phyloP scores from a whole-genome alignment of 805 yeast genomes.

The Teunomyces tritomae region DNA sequence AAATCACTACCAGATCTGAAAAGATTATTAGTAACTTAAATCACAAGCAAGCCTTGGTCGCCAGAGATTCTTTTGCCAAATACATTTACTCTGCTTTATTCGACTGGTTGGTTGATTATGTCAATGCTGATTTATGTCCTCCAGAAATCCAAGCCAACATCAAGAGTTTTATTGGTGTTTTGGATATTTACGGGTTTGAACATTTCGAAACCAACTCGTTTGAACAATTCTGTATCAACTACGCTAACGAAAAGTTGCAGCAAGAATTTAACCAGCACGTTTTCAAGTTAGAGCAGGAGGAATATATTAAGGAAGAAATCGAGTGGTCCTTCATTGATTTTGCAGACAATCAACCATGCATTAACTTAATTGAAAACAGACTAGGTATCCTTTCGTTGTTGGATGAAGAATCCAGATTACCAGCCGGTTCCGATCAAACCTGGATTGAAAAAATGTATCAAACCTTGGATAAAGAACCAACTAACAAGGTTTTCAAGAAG shows the following conservation, averaged over 20 bases:
- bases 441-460: conserved; percentile 90
- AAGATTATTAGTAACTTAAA: conserved; percentile 82
- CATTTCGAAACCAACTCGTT: conserved; percentile 92
- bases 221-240: conserved; percentile 96
- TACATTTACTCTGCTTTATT: conserved; percentile 88
- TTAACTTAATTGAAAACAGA: conserved; percentile 83
- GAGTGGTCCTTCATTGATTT: conserved; percentile 97
- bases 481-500: conserved; percentile 75
- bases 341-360: conserved; percentile 96
- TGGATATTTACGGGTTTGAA: conserved; percentile 97
- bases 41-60: conserved; percentile 81
- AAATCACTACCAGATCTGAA: conserved; percentile 88
- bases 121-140: conserved; percentile 79
- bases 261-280: conserved; percentile 98
- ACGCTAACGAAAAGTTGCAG: conserved; percentile 94
- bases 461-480: conserved; percentile 75
- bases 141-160: conserved; percentile 59
- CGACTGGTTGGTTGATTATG: conserved; percentile 89
- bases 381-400: conserved; percentile 83
- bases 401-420: conserved; percentile 94
- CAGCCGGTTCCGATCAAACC: conserved; percentile 88
- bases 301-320: conserved; percentile 85
- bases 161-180: conserved; percentile 84
- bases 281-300: conserved; percentile 95
- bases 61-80: conserved; percentile 96